These are phyloP conservation scores for Penicillium odoratum DNA, from an alignment of 495 filamentous ascomycete genomes.

Conservation along the genomic window DNA sequence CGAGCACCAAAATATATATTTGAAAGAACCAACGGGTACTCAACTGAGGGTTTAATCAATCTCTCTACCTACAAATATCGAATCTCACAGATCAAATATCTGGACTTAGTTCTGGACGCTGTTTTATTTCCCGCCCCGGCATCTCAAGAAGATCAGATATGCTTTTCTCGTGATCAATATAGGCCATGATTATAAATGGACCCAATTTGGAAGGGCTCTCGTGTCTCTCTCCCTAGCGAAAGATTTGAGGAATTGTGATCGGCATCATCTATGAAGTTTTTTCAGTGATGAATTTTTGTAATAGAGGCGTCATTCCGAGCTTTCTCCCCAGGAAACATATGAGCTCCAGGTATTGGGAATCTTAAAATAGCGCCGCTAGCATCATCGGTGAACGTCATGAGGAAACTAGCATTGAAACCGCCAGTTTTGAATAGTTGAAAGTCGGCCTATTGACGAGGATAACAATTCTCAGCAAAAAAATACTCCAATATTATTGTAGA, in stretches of 20 bases:
- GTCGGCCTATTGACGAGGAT: slow-evolving; percentile 15
- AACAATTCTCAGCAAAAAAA: slow-evolving; percentile 21
- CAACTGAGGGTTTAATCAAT: too few relatives aligned
- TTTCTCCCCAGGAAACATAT: slow-evolving; percentile 37
- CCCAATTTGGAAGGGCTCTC: slow-evolving; percentile 33
- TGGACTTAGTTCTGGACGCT: slow-evolving; percentile 6
- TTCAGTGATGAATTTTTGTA: slow-evolving; percentile 33
- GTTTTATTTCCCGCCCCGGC: slow-evolving; percentile 3
- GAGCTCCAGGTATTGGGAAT: slow-evolving; percentile 22
- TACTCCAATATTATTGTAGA: slow-evolving; percentile 26
- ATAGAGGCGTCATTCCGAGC: slow-evolving; percentile 40
- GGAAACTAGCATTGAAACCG: slow-evolving; percentile 27
- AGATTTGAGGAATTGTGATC: slow-evolving; percentile 38
- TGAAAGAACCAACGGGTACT: too few relatives aligned
- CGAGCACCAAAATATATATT: too few relatives aligned
- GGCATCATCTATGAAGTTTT: slow-evolving; percentile 24
- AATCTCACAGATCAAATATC: too few relatives aligned
- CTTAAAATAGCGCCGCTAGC: slow-evolving; percentile 21
- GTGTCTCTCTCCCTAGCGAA: slow-evolving; percentile 32
- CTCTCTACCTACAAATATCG: too few relatives aligned
- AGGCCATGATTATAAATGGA: slow-evolving; percentile 52
- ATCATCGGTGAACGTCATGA: slow-evolving; percentile 21
- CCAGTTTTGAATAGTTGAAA: slow-evolving; percentile 23
- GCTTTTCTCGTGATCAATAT: slow-evolving; percentile 34
- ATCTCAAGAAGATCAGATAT: slow-evolving; percentile 10